Base-by-base conservation (phyloP, 1,139 yeast species). In the Magnusiomyces sp. region DNA sequence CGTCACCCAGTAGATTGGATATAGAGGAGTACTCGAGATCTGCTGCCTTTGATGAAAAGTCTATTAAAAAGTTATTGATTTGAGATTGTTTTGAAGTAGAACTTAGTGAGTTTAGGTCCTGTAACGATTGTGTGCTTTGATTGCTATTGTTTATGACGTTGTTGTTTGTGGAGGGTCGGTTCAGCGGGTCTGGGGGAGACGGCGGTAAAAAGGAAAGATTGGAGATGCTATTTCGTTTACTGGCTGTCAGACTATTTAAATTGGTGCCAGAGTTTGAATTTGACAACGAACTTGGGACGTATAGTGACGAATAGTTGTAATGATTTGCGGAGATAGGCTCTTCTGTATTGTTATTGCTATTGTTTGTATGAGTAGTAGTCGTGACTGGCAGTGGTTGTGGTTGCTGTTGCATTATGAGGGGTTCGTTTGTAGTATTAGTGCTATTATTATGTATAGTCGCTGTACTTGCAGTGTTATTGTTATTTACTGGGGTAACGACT, bases 31-130 rank as follows among this genome's bases (percentile, higher is more conserved):
- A 51, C 32, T 51, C 54, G n/a, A 51, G 45, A 40, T 51, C 51
- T 2, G 51, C 54, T 1, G 54, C 54, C 17, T 50, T 42, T 23
- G 54, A 51, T 20, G 51, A 48, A 27, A 51, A 51, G 29, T 51
- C 54, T 11, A 42, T 23, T 7, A 23, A 23, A 23, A 23, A 4
- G 29, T 23, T 23, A 23, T 23, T 23, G 29, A 23, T 7, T 23
- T 23, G 29, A 23, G 4, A 5, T 23, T 23, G 29, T 7, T 23
- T 23, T 23, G 29, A 23, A 5, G 29, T 23, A 5, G 29, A 23
- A 7, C 7, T 23, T 23, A 23, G 29, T 23, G 29, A 23, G 7
- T 23, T 23, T 23, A 23, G 29, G 29, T 23, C 29, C 29, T 23
- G 29, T 23, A 23, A 5, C 6, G 29, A 7, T 7, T 23, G 29